Conservation (phyloP, 768 basidiomycete species). For the Mycena leptocephala region DNA sequence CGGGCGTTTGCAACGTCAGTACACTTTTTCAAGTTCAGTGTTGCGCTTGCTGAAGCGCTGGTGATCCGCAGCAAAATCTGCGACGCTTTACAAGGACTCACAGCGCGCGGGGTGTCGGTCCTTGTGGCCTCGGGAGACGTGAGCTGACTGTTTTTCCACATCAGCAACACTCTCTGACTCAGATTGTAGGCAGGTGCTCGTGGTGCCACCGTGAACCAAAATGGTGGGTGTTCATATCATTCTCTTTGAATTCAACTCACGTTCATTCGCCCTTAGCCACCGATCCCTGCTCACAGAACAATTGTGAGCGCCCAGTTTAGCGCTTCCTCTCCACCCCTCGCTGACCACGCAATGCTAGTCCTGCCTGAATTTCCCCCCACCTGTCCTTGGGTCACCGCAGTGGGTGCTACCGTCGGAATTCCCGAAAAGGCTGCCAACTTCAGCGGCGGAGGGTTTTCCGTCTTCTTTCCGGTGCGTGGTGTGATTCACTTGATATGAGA, state of each 20-base stretch:
- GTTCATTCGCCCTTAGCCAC: constrained; percentile 20
- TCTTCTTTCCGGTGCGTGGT: constrained; percentile 47
- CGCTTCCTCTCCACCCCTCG: constrained; percentile 20
- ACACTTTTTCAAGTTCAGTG: constrained; percentile 45
- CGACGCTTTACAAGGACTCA: constrained; percentile 12
- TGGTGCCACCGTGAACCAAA: constrained; percentile 26
- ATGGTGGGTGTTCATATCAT: constrained; percentile 24
- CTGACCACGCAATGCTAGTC: constrained; percentile 42
- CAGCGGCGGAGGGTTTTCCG: constrained; percentile 59
- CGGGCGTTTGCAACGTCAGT: constrained; percentile 19
- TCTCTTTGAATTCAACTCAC: constrained; percentile 21
- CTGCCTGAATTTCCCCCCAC: constrained; percentile 43
- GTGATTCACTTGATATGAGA: neutral
- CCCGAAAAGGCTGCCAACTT: constrained; percentile 22
- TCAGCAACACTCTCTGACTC: constrained; percentile 13
- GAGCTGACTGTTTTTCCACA: constrained; percentile 9
- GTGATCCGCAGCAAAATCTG: constrained; percentile 35
- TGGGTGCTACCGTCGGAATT: constrained; percentile 22
- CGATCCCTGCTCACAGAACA: constrained; percentile 21
- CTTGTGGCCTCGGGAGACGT: constrained; percentile 25
- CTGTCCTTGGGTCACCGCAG: constrained; percentile 27
- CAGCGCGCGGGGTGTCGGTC: constrained; percentile 45
- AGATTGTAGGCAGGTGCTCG: constrained; percentile 23
- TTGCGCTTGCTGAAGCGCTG: constrained; percentile 52
- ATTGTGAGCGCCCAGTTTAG: constrained; percentile 23